Base-by-base conservation (phyloP, 164 flowering plant species). In the Echeveria elegans region DNA sequence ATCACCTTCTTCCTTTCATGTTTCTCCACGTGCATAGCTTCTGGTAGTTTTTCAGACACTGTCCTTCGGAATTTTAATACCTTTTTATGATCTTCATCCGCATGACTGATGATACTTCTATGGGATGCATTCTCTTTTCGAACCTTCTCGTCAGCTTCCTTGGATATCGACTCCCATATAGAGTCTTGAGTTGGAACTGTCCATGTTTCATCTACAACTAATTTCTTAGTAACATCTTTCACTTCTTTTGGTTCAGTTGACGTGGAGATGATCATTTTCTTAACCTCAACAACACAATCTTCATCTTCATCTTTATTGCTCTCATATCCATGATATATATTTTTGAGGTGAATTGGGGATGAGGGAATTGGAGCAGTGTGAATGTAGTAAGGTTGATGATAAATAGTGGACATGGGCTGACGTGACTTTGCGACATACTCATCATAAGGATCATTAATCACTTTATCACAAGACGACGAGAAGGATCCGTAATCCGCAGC, bases 401-500 rank as follows among this genome's bases (percentile, higher is more conserved):
- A 15, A 14, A 0, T 71, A 45, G 58, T 29, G 1, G 58, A 16
- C 28, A 23, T 31, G 43, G 52, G 66, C 68, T 24, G 65, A 32
- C 23, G 63, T 7, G 26, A 34, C 12, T 5, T 38, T 41, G 59
- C 38, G 53, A 58, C 31, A 43, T 70, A 68, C 37, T 82, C 81
- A 14, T 85, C 77, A 63, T 75, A 74, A 19, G 23, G n/a, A 45
- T 78, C 43, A 56, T 76, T n/a, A n/a, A n/a, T 83, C 7, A 70
- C 37, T 19, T 45, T 64, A 2, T n/a, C 28, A 52, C 70, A 71
- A 32, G 79, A 72, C 8, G 85, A 75, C 45, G 83, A 79, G 72
- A 78, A 85, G 1, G 79, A 75, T 11, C 81, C 79, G 40, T 78
- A 85, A 63, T 85, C 88, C 1, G 72, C 81, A 0, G 83, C 86